Evolutionary conservation across 2,329 filamentous ascomycete species (phyloP), one percentile per base, ranked within the genome.

Genomic region (Neofusicoccum ribis): DNA sequence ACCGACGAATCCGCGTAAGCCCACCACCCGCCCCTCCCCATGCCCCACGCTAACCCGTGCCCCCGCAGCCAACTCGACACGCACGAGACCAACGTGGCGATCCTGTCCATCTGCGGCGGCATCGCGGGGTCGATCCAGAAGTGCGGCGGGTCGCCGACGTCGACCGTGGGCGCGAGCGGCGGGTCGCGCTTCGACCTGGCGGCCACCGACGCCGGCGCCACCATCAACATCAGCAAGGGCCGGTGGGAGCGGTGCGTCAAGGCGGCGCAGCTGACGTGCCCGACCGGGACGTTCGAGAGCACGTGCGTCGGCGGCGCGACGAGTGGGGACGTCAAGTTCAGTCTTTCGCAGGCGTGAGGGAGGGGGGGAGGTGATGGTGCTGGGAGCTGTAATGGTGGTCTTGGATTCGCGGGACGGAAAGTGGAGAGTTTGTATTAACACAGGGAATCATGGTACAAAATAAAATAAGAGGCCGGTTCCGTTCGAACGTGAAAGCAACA

Each of bases 191-290:
- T 87, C 73, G 76, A 72, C 3, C 77, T 86, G 15, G 78, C 74
- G 31, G 77, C 81, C 1, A 75, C 77, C 15, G 74, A 74, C 1
- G 12, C 4, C 2, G 59, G 82, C 9, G 78, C 80, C 23, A 83
- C 79, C 15, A 85, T 87, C 72, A 83, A 82, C 74, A 79, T 86
- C 67, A 79, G 78, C 52, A 86, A 85, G 75, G 79, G 78, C 20
- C 75, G 80, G 27, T 85, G 84, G 84, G 82, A 86, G 73, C 77
- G 79, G 59, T 86, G 85, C 70, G 79, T 86, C 60, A 79, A 82
- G 46, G 84, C 85, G 15, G 85, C 84, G 56, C 73, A 81, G 64
- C 80, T 82, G 65, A 79, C 80, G 51, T 85, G 83, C 71, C 83
- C 82, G 20, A 82, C 79, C 7, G 83, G 83, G 17, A 83, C 80